Conservation (phyloP, 2,329 filamentous ascomycete genomes). For the Aspergillus eucalypticola region DNA sequence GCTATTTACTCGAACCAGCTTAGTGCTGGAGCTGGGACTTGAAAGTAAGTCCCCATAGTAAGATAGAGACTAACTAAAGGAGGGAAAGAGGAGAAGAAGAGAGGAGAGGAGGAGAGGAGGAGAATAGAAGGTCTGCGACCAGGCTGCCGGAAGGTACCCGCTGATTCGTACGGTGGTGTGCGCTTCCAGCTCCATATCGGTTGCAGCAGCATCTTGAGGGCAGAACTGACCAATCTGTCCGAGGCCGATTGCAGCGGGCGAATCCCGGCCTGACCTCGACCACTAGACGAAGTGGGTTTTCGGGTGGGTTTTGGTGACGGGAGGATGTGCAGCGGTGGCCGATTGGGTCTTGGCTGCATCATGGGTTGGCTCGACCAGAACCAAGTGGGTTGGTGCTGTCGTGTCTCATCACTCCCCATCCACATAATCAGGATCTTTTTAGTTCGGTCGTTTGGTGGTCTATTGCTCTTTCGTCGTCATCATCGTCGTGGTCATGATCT, state of each 20-base stretch:
- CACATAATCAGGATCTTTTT: constrained; percentile 19
- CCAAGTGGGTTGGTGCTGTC: constrained; percentile 17
- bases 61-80: too few relatives aligned
- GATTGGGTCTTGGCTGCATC: constrained; percentile 17
- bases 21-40: constrained; percentile 1
- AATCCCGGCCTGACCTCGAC: constrained; percentile 22
- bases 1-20: constrained; percentile 6
- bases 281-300: constrained; percentile 18
- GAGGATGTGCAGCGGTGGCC: constrained; percentile 18
- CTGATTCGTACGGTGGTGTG: not conserved
- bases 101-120: too few relatives aligned
- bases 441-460: constrained; percentile 8
- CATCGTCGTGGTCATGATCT: not conserved
- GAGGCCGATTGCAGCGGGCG: constrained; percentile 14
- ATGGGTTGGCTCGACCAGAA: constrained; percentile 17
- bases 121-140: constrained; percentile 3
- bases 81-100: too few relatives aligned
- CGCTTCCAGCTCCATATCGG: constrained; percentile 4
- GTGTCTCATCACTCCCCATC: constrained; percentile 22
- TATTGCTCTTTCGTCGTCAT: not conserved
- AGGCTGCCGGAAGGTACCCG: not conserved
- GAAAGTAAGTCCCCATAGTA: constrained; percentile 2
- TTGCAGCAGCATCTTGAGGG: constrained; percentile 3
- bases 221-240: constrained; percentile 11
- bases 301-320: constrained; percentile 18